phyloP scores from a whole-genome alignment of 139 green algal species.

The Chlorella vulgaris region DNA sequence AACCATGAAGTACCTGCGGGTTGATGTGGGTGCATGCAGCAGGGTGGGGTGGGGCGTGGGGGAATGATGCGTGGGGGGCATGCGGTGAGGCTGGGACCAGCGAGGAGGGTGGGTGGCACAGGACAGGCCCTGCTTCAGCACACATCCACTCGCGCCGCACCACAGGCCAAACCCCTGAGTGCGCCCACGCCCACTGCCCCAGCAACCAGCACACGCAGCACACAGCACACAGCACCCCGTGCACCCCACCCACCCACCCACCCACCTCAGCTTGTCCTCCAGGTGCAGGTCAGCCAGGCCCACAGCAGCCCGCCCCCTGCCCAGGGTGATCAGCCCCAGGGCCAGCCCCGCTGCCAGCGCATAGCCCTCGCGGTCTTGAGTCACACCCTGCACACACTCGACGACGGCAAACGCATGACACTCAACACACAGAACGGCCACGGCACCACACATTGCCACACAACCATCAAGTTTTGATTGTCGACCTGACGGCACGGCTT shows the following conservation, averaged over 20 bases:
- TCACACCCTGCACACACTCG: slow-evolving; percentile 39
- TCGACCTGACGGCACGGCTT: too few species aligned
- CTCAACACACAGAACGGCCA: too few species aligned
- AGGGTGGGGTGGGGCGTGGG: too few species aligned
- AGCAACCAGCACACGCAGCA: too few species aligned
- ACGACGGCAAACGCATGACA: background rate
- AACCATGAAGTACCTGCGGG: slow-evolving; percentile 67
- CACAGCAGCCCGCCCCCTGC: slow-evolving; percentile 59
- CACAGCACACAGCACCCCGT: background rate
- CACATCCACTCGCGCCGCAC: too few species aligned
- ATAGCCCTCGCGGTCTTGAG: slow-evolving; percentile 86
- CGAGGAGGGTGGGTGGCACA: background rate
- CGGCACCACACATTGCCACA: too few species aligned
- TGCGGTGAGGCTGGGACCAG: background rate
- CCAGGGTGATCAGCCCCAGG: slow-evolving; percentile 90
- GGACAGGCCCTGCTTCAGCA: too few species aligned
- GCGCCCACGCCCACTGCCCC: too few species aligned
- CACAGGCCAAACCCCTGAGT: too few species aligned
- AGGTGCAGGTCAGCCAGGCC: slow-evolving; percentile 84
- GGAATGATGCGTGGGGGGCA: too few species aligned
- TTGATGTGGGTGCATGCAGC: background rate
- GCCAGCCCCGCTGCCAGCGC: slow-evolving; percentile 88
- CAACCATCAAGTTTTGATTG: too few species aligned
- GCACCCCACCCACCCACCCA: background rate
- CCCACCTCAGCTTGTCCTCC: slow-evolving; percentile 66